phyloP scores from a whole-genome alignment of 2,329 filamentous ascomycete genomes.

The Cryphonectria naterciae region DNA sequence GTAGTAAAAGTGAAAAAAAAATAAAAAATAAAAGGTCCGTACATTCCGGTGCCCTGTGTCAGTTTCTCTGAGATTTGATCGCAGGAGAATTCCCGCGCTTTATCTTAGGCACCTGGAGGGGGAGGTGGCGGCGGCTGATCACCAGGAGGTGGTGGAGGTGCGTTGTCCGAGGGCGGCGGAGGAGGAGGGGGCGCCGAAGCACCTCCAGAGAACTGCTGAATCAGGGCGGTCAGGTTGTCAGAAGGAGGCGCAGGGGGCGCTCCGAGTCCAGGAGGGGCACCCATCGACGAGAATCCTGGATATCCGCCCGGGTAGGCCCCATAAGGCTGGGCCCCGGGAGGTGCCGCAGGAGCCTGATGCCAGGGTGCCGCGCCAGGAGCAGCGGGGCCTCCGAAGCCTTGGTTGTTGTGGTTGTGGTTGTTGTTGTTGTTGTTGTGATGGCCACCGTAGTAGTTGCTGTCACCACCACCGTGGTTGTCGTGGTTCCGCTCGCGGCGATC shows the following conservation, averaged over 20 bases:
- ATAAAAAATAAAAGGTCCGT: neutral
- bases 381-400: conserved; percentile 35
- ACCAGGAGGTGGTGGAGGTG: conserved; percentile 43
- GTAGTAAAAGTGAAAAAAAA: neutral
- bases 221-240: conserved; percentile 63
- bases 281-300: conserved; percentile 45
- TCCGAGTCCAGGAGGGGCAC: conserved; percentile 35
- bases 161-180: conserved; percentile 38
- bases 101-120: conserved; percentile 36
- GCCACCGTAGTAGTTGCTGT: conserved; percentile 53
- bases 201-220: conserved; percentile 60
- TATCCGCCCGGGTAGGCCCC: conserved; percentile 58
- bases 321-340: conserved; percentile 37
- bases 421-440: conserved; percentile 44
- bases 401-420: conserved; percentile 38
- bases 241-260: conserved; percentile 59
- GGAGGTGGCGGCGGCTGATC: conserved; percentile 42
- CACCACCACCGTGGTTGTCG: conserved; percentile 45
- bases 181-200: conserved; percentile 35
- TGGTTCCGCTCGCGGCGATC: conserved; percentile 58
- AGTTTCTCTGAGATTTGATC: conserved; percentile 31
- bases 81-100: neutral
- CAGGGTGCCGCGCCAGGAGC: conserved; percentile 57
- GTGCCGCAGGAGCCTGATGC: conserved; percentile 47
- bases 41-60: conserved; percentile 31